These are phyloP conservation scores for Venturiaceae sp. DNA, from an alignment of 2,329 filamentous ascomycete species.

Conservation along the genomic window DNA sequence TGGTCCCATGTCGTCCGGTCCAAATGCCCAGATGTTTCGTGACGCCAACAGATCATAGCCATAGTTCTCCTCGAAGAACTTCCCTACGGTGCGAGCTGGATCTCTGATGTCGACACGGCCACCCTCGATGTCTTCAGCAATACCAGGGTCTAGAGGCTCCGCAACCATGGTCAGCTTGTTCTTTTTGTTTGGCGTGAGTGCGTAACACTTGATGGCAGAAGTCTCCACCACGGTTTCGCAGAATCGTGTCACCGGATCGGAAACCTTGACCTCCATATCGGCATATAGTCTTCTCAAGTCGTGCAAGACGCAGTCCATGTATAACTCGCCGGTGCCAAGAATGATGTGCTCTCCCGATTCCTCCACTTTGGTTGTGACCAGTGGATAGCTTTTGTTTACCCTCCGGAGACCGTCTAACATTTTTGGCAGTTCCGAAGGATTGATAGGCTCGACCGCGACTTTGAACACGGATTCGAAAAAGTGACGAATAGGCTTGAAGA, in stretches of 20 bases:
- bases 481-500: constrained; percentile 86
- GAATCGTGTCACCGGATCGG: constrained; percentile 93
- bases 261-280: constrained; percentile 99
- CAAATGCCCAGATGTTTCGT: constrained; percentile 96
- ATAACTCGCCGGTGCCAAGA: constrained; percentile 92
- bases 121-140: constrained; percentile 87
- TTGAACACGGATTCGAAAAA: constrained; percentile 98
- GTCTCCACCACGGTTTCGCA: constrained; percentile 97
- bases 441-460: constrained; percentile 94
- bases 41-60: constrained; percentile 93
- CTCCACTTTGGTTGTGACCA: constrained; percentile 94
- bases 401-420: constrained; percentile 96
- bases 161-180: constrained; percentile 99
- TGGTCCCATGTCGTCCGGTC: constrained; percentile 85
- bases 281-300: constrained; percentile 89
- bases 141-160: constrained; percentile 88
- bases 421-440: constrained; percentile 93
- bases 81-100: constrained; percentile 83
- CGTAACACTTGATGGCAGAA: constrained; percentile 95
- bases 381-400: constrained; percentile 94
- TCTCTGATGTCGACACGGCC: constrained; percentile 88
- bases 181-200: constrained; percentile 96
- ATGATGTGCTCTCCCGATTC: constrained; percentile 96
- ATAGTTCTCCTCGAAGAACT: constrained; percentile 95
- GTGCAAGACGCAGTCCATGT: constrained; percentile 98